These are phyloP conservation scores for Elongisporangium senticosum DNA, from an alignment of 352 stramenopile species.

Conservation along the genomic window DNA sequence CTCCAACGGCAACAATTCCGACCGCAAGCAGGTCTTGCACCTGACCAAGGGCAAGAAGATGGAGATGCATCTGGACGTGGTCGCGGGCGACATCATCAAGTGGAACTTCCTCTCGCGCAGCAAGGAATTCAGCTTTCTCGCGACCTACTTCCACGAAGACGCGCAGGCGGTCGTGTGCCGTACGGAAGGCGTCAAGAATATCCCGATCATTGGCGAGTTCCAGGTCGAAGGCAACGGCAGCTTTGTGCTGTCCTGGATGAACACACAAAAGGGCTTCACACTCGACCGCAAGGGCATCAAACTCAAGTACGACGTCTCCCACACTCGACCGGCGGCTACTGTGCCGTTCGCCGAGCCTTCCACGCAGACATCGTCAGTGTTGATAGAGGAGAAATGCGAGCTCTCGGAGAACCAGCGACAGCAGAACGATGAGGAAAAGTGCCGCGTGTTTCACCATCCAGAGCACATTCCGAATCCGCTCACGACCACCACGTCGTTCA, in stretches of 20 bases:
- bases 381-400: slow-evolving; percentile 9
- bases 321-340: slow-evolving; percentile 26
- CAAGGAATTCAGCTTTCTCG: slow-evolving; percentile 56
- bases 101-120: slow-evolving; percentile 61
- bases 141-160: slow-evolving; percentile 58
- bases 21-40: slow-evolving; percentile 20
- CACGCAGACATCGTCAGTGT: slow-evolving; percentile 1
- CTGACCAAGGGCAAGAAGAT: slow-evolving; percentile 58
- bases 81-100: slow-evolving; percentile 47
- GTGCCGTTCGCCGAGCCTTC: background rate
- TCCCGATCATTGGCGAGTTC: slow-evolving; percentile 41
- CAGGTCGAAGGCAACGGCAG: slow-evolving; percentile 50
- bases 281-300: slow-evolving; percentile 59
- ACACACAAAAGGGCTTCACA: slow-evolving; percentile 60
- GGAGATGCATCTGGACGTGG: slow-evolving; percentile 81
- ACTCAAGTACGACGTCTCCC: slow-evolving; percentile 48
- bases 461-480: slow-evolving; percentile 67
- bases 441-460: slow-evolving; percentile 39
- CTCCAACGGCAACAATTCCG: background rate
- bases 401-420: slow-evolving; percentile 2
- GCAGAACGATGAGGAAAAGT: slow-evolving; percentile 44
- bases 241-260: slow-evolving; percentile 72
- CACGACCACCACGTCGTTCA: slow-evolving; percentile 60
- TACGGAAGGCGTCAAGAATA: slow-evolving; percentile 65
- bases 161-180: slow-evolving; percentile 38